Conservation (phyloP, 768 basidiomycete genomes). For the Hypholoma fasciculare region DNA sequence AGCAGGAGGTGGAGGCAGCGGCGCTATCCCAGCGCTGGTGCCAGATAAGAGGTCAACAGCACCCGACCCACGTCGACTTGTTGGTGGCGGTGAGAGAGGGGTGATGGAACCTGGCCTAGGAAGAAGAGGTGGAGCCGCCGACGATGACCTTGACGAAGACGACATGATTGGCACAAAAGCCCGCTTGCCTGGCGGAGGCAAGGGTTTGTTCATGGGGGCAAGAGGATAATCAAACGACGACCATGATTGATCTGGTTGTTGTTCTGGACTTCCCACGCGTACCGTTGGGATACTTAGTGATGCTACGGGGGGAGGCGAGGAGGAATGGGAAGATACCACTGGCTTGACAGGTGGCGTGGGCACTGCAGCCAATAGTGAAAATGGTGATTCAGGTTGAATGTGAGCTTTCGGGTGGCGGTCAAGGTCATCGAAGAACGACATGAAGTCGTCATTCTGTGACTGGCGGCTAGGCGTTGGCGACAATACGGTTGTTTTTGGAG, state of each 20-base stretch:
- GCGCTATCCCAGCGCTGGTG: constrained; percentile 9
- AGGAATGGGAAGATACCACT: neutral
- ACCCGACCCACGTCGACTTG: constrained; percentile 4
- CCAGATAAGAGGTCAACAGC: neutral
- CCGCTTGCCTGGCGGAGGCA: constrained; percentile 12
- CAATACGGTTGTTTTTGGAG: constrained; percentile 25
- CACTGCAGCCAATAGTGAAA: constrained; percentile 7
- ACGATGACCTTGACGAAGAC: constrained; percentile 16
- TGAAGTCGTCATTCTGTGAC: constrained; percentile 21
- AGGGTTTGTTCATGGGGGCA: constrained; percentile 10
- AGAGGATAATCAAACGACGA: constrained; percentile 19
- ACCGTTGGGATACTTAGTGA: neutral
- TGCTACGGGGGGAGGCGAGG: neutral
- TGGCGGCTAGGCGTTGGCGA: neutral
- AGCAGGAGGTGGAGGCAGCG: constrained; percentile 27
- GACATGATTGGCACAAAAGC: constrained; percentile 30
- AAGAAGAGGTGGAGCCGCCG: constrained; percentile 16
- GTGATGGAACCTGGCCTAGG: constrained; percentile 12
- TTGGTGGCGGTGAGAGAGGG: constrained; percentile 14
- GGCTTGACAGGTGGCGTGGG: constrained; percentile 17
- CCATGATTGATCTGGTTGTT: constrained; percentile 12
- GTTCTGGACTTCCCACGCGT: neutral
- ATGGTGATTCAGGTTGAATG: neutral
- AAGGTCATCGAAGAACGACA: constrained; percentile 25
- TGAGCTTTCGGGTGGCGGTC: constrained; percentile 2